A percentile compares a stretch with the other conserved stretches of the same genome.
These are phyloP conservation scores for Lepidium didymum DNA, from an alignment of 345 rosid genomes.

Conservation along the genomic window DNA sequence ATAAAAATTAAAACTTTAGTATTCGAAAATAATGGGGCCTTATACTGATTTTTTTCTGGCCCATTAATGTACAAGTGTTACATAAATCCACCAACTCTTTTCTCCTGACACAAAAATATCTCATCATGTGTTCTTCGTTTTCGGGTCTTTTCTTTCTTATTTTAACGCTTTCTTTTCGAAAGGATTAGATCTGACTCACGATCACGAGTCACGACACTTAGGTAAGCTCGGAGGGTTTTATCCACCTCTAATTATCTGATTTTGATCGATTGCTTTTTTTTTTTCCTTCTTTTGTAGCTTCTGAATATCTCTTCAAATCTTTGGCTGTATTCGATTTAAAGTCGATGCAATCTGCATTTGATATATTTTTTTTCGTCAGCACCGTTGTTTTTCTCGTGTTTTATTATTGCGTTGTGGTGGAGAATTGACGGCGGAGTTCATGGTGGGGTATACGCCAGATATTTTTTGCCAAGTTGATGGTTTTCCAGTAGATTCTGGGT, in stretches of 20 bases:
- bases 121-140: conserved; percentile 19
- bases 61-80: not conserved
- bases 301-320: not conserved
- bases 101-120: conserved; percentile 7
- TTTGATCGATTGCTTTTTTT: not conserved
- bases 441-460: conserved; percentile 31
- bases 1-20: not conserved
- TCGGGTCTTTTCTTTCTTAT: not conserved
- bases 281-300: not conserved
- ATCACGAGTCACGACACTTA: conserved; percentile 8
- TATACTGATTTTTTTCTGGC: not conserved
- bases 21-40: conserved; percentile 17
- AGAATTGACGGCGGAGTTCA: conserved; percentile 41
- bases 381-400: conserved; percentile 7
- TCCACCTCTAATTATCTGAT: conserved; percentile 11
- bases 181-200: conserved; percentile 23
- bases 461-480: conserved; percentile 46
- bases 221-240: not conserved
- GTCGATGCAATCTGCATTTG: conserved; percentile 3
- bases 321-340: conserved; percentile 20
- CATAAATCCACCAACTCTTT: not conserved
- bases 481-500: conserved; percentile 33
- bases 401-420: conserved; percentile 40
- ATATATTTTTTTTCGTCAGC: not conserved
- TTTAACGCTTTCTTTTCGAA: not conserved